Conservation (phyloP, 2,329 filamentous ascomycete species). For the Xylaria sp. region DNA sequence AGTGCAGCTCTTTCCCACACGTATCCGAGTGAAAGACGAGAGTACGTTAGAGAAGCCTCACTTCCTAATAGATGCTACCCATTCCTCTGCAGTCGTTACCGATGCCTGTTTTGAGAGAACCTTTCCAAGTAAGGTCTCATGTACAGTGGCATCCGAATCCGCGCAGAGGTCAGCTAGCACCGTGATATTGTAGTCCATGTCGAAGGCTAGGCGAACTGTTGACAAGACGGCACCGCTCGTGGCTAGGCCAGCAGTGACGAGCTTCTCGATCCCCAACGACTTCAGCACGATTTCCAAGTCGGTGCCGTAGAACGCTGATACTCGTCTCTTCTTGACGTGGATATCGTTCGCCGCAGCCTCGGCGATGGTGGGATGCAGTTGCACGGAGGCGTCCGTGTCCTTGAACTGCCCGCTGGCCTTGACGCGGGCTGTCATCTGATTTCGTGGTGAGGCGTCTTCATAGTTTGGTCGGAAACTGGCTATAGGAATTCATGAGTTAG, state of each 20-base stretch:
- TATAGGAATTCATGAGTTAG: slow-evolving; percentile 5
- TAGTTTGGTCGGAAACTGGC: slow-evolving; percentile 49
- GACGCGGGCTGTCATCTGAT: slow-evolving; percentile 40
- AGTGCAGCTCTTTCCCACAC: background rate
- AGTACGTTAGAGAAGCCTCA: background rate
- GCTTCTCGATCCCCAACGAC: slow-evolving; percentile 42
- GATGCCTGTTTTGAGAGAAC: slow-evolving; percentile 49
- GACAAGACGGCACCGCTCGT: slow-evolving; percentile 54
- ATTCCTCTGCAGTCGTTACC: slow-evolving; percentile 46
- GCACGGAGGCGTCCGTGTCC: slow-evolving; percentile 41
- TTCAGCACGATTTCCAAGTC: slow-evolving; percentile 52
- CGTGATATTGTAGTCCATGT: slow-evolving; percentile 51
- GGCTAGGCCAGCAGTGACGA: slow-evolving; percentile 51
- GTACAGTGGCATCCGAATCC: slow-evolving; percentile 50
- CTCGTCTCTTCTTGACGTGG: slow-evolving; percentile 51
- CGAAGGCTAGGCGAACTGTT: slow-evolving; percentile 51
- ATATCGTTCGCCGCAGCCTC: slow-evolving; percentile 43
- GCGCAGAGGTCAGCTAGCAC: slow-evolving; percentile 52
- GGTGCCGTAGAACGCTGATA: slow-evolving; percentile 52
- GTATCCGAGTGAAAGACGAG: background rate
- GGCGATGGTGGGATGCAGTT: slow-evolving; percentile 39
- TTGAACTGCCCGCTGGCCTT: slow-evolving; percentile 41
- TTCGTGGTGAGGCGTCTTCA: slow-evolving; percentile 48
- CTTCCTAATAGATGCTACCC: slow-evolving; percentile 41
- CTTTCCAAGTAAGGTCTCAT: slow-evolving; percentile 50